Base-by-base conservation (phyloP, 179 eudicot genomes). In the Monotropa hypopitys region DNA sequence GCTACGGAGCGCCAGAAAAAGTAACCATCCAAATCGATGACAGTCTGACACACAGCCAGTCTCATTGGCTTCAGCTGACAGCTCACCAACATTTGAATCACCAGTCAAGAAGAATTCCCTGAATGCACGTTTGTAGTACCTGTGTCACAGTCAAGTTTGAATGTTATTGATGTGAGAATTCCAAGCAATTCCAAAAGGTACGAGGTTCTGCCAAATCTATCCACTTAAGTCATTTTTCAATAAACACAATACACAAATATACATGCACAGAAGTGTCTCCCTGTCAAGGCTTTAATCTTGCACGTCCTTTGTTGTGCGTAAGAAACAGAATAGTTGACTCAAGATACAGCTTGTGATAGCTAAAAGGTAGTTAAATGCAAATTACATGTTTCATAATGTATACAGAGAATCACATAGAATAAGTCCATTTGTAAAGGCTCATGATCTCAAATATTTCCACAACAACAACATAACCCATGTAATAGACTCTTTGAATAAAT, bases 11-110 rank as follows among this genome's bases (percentile, higher is more conserved):
- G 97, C 91, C 76, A 96, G 83, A 87, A 93, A 96, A 65, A 96
- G 85, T 70, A 96, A 81, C 99, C 99, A 96, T 69, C 99, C 99
- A 88, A 96, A 93, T 63, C 90, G 90, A 75, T 87, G 83, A 84
- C 85, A 89, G 80, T 84, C 85, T 33, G 91, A 82, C 72, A 84
- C 71, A 45, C 54, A 74, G 75, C 78, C 84, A 23, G 84, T 46
- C 20, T 79, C 59, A 79, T 73, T 81, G 68, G 84, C 49, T 79
- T 72, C 85, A 40, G 76, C 78, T 74, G 80, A 67, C 74, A 80
- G 83, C 76, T 79, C 81, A 71, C 81, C 90, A 73, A 16, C 68
- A 61, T 81, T 73, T 49, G 78, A 85, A 76, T 87, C 90, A 71
- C 81, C 84, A 54, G 80, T 75, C 83, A 87, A 74, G 86, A 96